phyloP scores from a whole-genome alignment of 208 protist species.

The Balamuthia mandrillaris region DNA sequence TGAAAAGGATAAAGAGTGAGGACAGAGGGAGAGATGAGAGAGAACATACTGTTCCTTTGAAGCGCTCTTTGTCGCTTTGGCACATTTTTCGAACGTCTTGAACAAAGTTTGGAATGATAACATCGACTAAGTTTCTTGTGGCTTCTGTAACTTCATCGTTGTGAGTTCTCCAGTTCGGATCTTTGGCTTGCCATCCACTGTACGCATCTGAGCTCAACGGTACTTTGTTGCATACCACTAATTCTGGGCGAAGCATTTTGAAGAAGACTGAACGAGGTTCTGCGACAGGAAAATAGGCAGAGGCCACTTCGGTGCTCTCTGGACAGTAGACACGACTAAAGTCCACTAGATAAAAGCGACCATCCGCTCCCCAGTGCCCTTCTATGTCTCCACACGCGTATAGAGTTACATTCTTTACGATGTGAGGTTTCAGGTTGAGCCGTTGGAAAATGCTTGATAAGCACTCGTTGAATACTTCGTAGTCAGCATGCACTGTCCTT shows the following conservation, averaged over 20 bases:
- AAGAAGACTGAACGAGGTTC: background rate
- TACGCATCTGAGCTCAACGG: conserved; percentile 20
- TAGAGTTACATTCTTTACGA: background rate
- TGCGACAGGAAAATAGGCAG: background rate
- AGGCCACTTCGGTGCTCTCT: background rate
- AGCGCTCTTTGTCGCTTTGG: background rate
- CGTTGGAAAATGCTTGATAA: background rate
- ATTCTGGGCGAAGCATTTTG: conserved; percentile 18
- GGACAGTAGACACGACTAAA: conserved; percentile 13
- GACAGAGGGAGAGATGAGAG: background rate
- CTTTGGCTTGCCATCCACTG: conserved; percentile 18
- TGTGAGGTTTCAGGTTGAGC: conserved; percentile 16
- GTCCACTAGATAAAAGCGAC: no score
- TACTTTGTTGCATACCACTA: background rate
- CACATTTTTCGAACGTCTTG: background rate
- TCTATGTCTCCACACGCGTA: conserved; percentile 34
- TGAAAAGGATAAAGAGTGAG: background rate
- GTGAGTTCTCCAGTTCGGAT: background rate
- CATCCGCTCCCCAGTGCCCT: no score
- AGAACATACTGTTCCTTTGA: no score
- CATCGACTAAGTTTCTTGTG: background rate
- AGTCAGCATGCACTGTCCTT: conserved; percentile 1
- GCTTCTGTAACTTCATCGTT: background rate
- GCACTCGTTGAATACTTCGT: background rate
- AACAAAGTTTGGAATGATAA: background rate